Base-by-base conservation (phyloP, 2,329 filamentous ascomycete genomes). In the Rhexocercosporidium sp. region DNA sequence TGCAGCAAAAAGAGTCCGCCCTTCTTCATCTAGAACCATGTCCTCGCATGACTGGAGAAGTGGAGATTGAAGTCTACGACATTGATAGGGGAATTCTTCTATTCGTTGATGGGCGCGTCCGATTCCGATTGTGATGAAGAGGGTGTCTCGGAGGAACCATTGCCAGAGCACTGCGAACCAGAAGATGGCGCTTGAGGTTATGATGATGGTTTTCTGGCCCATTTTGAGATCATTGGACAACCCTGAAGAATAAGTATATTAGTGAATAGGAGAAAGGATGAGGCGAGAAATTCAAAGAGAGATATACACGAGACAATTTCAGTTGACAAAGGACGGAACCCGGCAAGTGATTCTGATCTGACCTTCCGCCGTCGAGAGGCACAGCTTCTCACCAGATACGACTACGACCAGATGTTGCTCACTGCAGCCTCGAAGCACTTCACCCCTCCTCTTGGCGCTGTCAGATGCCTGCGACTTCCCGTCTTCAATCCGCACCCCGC, bases 81-180 rank as follows among this genome's bases (percentile, higher is more conserved):
- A 73, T 2, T 6, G 51, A 67, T 74, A 79, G 25, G 77, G 75
- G 59, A 78, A 79, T 8, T 77, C 73, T 3, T 74, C 71, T 59
- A 79, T 72, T 8, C 72, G 67, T 46, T 76, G 73, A 44, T 78
- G 66, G 14, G 41, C 65, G 51, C 75, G 75, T 11, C 72, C 72
- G 46, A 76, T 20, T 16, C 76, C 75, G 20, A 78, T 18, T 7
- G 67, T 68, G 20, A 75, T 53, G 64, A 75, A 75, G 18, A 77
- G 34, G 25, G 74, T 22, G 39, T 75, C 68, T 56, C 65, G 64
- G 20, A 71, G 64, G 14, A 72, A 9, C 11, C 62, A 53, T 63
- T 75, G 72, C 59, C 70, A 76, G 27, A 73, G 47, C 12, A 71
- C 53, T 14, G 69, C 71, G 4, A 70, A 54, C 14, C 70, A 39